Base-by-base conservation (phyloP, 257 asterid species). In the Verbascum thapsus region DNA sequence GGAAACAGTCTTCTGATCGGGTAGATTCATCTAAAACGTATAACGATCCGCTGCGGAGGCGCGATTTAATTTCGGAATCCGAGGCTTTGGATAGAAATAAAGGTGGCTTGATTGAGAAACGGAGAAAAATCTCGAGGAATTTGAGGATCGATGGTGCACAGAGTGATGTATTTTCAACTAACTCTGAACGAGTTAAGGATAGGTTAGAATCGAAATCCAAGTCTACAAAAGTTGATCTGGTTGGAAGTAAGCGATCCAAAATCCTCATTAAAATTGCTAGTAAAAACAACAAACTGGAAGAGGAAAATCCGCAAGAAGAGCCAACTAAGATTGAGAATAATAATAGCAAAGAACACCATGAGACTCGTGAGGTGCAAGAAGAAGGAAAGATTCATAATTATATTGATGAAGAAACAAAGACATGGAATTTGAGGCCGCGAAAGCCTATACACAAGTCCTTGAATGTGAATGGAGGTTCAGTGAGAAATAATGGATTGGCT, bases 351-450 rank as follows among this genome's bases (percentile, higher is more conserved):
- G 57, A 22, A 0, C 41, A 13, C 9, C 22, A 26, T 8, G 69
- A 50, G 6, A 50, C 10, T 6, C 49, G 12, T 48, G 67, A 69
- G 60, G 59, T 17, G 15, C 68, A 65, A 16, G 71, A 10, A 19
- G 57, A 45, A n/a, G 51, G 39, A 0, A 38, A 63, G 18, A 43
- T n/a, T 13, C 66, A 38, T 23, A 44, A 47, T 26, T 37, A 42
- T 12, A 42, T 39, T 0, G 79, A 67, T 7, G 83, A 76, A 5
- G 90, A 83, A 18, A 66, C 69, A 0, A 81, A 72, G 73, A 70
- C 68, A 0, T 81, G 89, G 91, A 80, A 87, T 74, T 53, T 84
- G 72, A 81, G 89, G 83, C 89, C 89, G 0, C 67, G 89, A 11
- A 84, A 66, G 58, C 75, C 74, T 20, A 20, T 35, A 47, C 42